Percentiles rank a stretch among this genome's conserved stretches.
These are phyloP conservation scores for Myxozyma lipomycoides DNA, from an alignment of 805 yeast genomes.

Conservation along the genomic window DNA sequence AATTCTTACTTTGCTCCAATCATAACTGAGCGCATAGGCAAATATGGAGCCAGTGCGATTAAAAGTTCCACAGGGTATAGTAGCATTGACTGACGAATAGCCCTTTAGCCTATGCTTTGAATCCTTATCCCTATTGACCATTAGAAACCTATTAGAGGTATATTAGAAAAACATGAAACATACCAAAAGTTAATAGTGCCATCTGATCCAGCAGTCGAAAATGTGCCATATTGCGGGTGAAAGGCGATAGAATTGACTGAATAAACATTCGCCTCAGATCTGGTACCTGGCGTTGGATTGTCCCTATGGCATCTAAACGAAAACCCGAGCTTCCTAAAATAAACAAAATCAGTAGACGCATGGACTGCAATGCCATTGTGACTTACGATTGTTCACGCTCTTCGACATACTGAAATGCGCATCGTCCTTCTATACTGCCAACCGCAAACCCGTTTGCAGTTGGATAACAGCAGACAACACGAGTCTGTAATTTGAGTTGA, in stretches of 20 bases:
- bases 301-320: slow-evolving; percentile 94
- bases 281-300: slow-evolving; percentile 47
- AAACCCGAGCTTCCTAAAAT: slow-evolving; percentile 41
- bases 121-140: slow-evolving; percentile 61
- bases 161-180: background rate
- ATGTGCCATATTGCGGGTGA: slow-evolving; percentile 88
- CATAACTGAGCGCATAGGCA: slow-evolving; percentile 90
- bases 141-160: background rate
- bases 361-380: background rate
- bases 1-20: slow-evolving; percentile 82
- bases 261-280: slow-evolving; percentile 63
- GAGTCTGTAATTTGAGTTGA: slow-evolving; percentile 86
- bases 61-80: slow-evolving; percentile 75
- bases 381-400: slow-evolving; percentile 54
- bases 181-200: slow-evolving; percentile 89
- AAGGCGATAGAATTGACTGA: slow-evolving; percentile 75
- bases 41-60: slow-evolving; percentile 77
- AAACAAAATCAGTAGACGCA: background rate
- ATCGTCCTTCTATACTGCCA: slow-evolving; percentile 92
- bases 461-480: slow-evolving; percentile 79
- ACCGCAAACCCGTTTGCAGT: slow-evolving; percentile 89
- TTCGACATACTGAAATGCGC: slow-evolving; percentile 89
- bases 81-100: slow-evolving; percentile 57
- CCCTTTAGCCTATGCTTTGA: slow-evolving; percentile 81
- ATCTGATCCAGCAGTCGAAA: slow-evolving; percentile 91